Percentiles rank a stretch among this genome's conserved stretches.
Conservation (phyloP, 495 filamentous ascomycete species). For the Aspergillus biplanus region DNA sequence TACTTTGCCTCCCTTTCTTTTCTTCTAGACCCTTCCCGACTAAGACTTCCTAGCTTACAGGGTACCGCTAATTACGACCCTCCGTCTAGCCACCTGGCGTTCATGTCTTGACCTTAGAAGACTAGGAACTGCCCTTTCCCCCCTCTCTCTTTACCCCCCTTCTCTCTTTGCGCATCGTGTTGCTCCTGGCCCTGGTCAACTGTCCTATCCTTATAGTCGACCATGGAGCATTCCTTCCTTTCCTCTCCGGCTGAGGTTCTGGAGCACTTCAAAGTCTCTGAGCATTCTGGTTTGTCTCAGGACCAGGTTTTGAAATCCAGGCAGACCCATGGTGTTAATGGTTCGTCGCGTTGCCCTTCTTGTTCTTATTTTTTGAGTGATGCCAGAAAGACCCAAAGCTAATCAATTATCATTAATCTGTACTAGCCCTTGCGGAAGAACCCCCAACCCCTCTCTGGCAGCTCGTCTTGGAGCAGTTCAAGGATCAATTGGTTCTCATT, state of each 20-base stretch:
- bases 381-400: slow-evolving; percentile 11
- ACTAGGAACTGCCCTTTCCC: slow-evolving; percentile 7
- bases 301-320: slow-evolving; percentile 65
- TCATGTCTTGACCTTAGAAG: slow-evolving; percentile 28
- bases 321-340: slow-evolving; percentile 80
- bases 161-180: slow-evolving; percentile 27
- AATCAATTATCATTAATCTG: slow-evolving; percentile 22
- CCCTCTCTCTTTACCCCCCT: slow-evolving; percentile 5
- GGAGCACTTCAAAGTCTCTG: slow-evolving; percentile 69
- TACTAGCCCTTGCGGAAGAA: slow-evolving; percentile 86
- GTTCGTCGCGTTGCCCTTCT: slow-evolving; percentile 52
- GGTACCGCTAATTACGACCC: slow-evolving; percentile 13
- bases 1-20: slow-evolving; percentile 20
- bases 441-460: slow-evolving; percentile 97
- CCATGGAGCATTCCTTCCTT: slow-evolving; percentile 82
- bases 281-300: slow-evolving; percentile 68
- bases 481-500: slow-evolving; percentile 97
- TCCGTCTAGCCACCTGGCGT: slow-evolving; percentile 34
- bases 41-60: slow-evolving; percentile 12
- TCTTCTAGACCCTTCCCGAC: slow-evolving; percentile 29
- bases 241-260: slow-evolving; percentile 70
- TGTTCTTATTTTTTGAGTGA: not conserved
- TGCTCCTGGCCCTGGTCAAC: slow-evolving; percentile 27
- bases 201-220: slow-evolving; percentile 25
- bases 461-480: slow-evolving; percentile 97